Evolutionary conservation across 441 rosid genomes (phyloP).

Genomic region (Gossypium trilobum): DNA sequence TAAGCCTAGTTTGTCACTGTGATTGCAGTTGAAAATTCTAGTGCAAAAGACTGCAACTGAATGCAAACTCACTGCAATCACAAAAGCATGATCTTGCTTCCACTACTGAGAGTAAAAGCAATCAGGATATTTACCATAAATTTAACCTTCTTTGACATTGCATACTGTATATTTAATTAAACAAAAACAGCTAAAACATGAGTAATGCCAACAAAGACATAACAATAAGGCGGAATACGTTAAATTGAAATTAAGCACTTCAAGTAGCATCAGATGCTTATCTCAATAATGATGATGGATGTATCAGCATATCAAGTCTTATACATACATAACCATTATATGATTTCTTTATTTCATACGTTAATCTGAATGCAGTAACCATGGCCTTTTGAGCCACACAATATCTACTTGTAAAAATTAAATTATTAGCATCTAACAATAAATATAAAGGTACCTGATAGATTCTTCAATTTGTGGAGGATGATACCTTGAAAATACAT

Average conservation of each 20-base stretch:
- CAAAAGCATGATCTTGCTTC: neutral
- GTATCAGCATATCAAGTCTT: neutral
- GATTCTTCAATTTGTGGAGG: slow-evolving; percentile 70
- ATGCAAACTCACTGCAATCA: neutral
- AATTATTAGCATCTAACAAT: neutral
- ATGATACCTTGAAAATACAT: slow-evolving; percentile 76
- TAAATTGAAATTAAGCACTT: neutral
- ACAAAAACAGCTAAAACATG: neutral
- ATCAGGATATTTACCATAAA: neutral
- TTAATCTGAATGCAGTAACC: neutral
- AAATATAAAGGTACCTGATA: slow-evolving; percentile 48
- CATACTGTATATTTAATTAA: neutral
- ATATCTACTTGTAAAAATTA: neutral
- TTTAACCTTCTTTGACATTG: neutral
- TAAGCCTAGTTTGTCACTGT: neutral
- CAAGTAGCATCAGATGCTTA: neutral
- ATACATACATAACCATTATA: neutral
- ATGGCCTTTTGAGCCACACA: neutral
- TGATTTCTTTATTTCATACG: neutral
- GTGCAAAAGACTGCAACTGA: neutral
- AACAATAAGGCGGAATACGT: too few relatives aligned
- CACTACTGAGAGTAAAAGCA: neutral
- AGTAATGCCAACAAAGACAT: neutral
- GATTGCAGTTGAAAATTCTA: neutral
- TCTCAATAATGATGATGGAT: neutral